A percentile compares a stretch with the other conserved stretches of the same genome.
phyloP scores from a whole-genome alignment of 176 grass and related monocot species.

The Elymus sibiricus region DNA sequence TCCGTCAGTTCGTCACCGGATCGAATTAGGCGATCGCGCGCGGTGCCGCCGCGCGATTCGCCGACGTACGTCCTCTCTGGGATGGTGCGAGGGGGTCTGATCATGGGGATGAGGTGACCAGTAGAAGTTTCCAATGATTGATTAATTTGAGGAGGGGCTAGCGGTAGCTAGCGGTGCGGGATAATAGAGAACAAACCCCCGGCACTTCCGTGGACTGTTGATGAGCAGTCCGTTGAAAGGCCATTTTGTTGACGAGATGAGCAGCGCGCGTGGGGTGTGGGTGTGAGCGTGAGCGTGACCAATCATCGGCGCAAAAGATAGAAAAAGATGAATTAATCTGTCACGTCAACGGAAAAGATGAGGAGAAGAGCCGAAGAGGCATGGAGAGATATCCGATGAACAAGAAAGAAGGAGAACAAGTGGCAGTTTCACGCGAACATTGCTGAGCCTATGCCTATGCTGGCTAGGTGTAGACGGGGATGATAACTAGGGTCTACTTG shows the following conservation, averaged over 20 bases:
- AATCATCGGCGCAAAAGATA: not conserved
- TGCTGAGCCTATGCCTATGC: not conserved
- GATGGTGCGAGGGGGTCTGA: not conserved
- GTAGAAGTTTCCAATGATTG: slow-evolving; percentile 21
- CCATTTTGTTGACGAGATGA: not conserved
- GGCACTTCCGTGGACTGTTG: slow-evolving; percentile 26
- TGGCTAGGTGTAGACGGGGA: not conserved
- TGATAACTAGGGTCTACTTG: not conserved
- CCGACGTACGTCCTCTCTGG: no score
- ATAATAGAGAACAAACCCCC: slow-evolving; percentile 31
- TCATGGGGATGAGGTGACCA: not conserved
- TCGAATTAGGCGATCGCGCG: not conserved
- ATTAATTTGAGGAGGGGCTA: not conserved
- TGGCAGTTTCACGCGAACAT: not conserved
- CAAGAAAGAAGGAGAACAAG: slow-evolving; percentile 1
- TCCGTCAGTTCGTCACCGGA: slow-evolving; percentile 20
- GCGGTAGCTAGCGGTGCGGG: not conserved
- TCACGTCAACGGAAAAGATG: not conserved
- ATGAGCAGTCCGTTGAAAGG: slow-evolving; percentile 33
- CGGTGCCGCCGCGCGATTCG: slow-evolving; percentile 28
- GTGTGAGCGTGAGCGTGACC: not conserved
- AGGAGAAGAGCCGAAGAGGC: not conserved
- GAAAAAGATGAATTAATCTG: not conserved
- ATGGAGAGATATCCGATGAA: not conserved
- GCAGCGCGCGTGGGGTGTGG: not conserved